Evolutionary conservation across 1,284 basidiomycete species (phyloP), one percentile per base, ranked within the genome.

Genomic region (Tausonia pullulans): DNA sequence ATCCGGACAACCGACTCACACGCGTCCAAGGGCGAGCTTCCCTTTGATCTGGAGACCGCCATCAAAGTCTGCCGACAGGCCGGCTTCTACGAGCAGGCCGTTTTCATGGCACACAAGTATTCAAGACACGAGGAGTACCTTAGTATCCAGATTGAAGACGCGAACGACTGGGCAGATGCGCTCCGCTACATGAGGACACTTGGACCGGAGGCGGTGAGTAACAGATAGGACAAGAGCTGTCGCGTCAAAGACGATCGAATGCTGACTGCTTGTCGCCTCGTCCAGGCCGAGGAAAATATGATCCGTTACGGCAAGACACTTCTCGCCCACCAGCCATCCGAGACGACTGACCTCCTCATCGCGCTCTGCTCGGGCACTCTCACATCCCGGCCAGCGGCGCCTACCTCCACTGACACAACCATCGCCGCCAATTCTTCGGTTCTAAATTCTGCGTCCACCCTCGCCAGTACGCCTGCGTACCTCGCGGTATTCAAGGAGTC

Each of bases 21-120:
- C 41, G 64, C 72, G 41, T 69, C 77, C 72, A 74, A 75, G 8
- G 82, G 84, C 58, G 90, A 90, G 71, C 81, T 95, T 1, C 93
- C 93, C 0, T 98, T 98, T 71, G 96, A 99, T 72, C 81, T 99
- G 46, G 93, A 95, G 66, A 98, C 95, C 0, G 96, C 93, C 0
- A 97, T 98, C 67, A 82, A 91, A 0, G 95, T 98, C 9, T 98
- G 94, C 74, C 82, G 95, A 27, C 95, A 98, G 74, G 95, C 92
- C 0, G 91, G 93, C 0, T 98, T 96, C 76, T 96, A 89, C 71
- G 87, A 90, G 60, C 95, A 98, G 72, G 96, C 96, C 0, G 85
- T 87, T 0, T 98, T 96, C 75, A 82, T 99, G 4, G 95, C 95
- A 5, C 86, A 86, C 77, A 89, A 90, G 72, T 98, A 94, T 75